Percentiles rank a stretch among this genome's conserved stretches.
phyloP scores from a whole-genome alignment of 352 stramenopile genomes.

The Pythium phragmitis region DNA sequence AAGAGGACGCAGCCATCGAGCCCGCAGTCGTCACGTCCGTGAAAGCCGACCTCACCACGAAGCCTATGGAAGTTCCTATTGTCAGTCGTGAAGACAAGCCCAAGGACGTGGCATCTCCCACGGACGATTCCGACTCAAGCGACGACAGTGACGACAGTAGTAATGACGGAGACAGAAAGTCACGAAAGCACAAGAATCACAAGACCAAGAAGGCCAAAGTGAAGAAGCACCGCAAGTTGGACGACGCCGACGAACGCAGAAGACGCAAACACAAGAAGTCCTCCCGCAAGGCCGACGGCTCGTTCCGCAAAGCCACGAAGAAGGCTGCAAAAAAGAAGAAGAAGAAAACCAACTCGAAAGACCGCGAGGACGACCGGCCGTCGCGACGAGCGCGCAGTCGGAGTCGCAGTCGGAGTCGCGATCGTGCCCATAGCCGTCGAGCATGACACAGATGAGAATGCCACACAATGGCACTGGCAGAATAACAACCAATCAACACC shows the following conservation, averaged over 20 bases:
- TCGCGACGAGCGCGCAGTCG: constrained; percentile 1
- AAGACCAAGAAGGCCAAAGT: not conserved
- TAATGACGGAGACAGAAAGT: not conserved
- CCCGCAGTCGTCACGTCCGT: not conserved
- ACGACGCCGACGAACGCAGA: constrained; percentile 17
- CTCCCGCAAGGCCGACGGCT: not conserved
- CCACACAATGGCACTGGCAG: not conserved
- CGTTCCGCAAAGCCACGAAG: constrained; percentile 19
- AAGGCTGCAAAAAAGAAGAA: constrained; percentile 16
- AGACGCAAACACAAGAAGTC: constrained; percentile 14
- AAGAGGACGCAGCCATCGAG: not conserved
- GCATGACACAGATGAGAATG: not conserved
- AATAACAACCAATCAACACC: not conserved
- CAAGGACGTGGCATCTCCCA: not conserved
- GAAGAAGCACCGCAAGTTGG: constrained; percentile 3
- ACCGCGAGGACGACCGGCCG: not conserved
- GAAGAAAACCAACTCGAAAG: constrained; percentile 9
- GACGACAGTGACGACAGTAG: constrained; percentile 11
- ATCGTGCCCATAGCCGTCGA: constrained; percentile 1
- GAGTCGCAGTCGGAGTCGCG: constrained; percentile 8
- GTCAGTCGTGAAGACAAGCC: not conserved
- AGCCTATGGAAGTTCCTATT: not conserved
- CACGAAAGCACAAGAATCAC: constrained; percentile 1
- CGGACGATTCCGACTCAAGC: constrained; percentile 1
- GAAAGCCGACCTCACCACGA: not conserved